Evolutionary conservation across 192 early-diverging fungal species (phyloP), one percentile per base, ranked within the genome.

Genomic region (Coemansia sp.): DNA sequence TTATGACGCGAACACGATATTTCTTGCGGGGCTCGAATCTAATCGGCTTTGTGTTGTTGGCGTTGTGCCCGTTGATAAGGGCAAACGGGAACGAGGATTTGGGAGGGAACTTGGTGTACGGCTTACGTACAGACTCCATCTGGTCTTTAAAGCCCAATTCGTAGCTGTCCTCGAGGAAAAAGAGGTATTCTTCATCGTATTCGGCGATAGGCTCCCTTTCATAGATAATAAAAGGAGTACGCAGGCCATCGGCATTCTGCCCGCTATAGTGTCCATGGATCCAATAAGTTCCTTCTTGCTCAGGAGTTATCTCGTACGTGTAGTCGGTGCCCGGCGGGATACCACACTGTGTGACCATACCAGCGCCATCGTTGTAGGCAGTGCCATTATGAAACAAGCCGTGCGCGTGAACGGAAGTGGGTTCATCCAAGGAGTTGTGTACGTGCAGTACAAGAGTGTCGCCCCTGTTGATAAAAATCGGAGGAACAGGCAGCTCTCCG

Each of bases 261-360:
- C 76, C 85, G 44, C 64, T 60, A 56, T 60, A 76, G 70, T 92
- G 90, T 30, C 85, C 78, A 64, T 93, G 91, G 57, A 89, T 78
- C 93, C 92, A 95, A 76, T 85, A 93, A 26, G 91, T 93, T 52
- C 93, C 93, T 34, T 78, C 70, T 66, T 93, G 91, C 46, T 80
- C 63, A 20, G 86, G 69, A 6, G 73, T 67, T 68, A 87, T 86
- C 20, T 78, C 81, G 72, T 94, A 94, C 9, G 89, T 91, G 71
- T 89, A 88, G 45, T 56, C 76, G 23, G 62, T 61, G 6, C 86
- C 85, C 6, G 85, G 74, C 36, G 90, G 87, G 65, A 94, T 93
- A 6, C 80, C 81, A 72, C 92, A 92, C 68, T 91, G 84, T n/a
- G 89, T 89, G 49, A 87, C 75, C 69, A 85, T 87, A 23, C 69